These are phyloP conservation scores for Tricholoma saponaceum DNA, from an alignment of 768 basidiomycete species.

Conservation along the genomic window DNA sequence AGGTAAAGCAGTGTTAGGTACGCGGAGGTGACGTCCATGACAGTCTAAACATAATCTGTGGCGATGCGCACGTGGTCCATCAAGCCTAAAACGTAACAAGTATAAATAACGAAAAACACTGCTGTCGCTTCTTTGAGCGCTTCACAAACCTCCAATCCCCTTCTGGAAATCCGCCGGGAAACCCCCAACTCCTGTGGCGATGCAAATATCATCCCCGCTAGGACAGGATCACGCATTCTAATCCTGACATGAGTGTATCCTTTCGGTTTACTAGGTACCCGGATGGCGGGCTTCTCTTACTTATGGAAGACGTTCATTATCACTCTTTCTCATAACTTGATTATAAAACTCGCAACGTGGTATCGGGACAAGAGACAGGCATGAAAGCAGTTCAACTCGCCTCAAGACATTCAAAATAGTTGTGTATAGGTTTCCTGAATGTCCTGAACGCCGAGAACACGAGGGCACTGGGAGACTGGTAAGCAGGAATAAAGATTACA, in stretches of 20 bases:
- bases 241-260: slow-evolving; percentile 1
- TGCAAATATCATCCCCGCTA: slow-evolving; percentile 15
- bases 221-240: slow-evolving; percentile 2
- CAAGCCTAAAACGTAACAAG: slow-evolving; percentile 9
- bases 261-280: neutral
- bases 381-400: neutral
- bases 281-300: slow-evolving; percentile 3
- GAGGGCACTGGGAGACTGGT: neutral
- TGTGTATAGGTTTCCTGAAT: neutral
- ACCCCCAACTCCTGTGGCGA: slow-evolving; percentile 24
- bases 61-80: slow-evolving; percentile 24
- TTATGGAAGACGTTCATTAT: neutral
- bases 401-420: neutral
- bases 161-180: slow-evolving; percentile 23
- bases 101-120: slow-evolving; percentile 15
- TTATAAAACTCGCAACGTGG: neutral
- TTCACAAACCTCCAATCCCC: slow-evolving; percentile 14
- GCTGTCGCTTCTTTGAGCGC: slow-evolving; percentile 14
- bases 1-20: slow-evolving; percentile 30
- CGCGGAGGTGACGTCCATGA: slow-evolving; percentile 14
- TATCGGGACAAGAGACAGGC: neutral
- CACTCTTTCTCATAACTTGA: neutral
- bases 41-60: no score
- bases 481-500: neutral
- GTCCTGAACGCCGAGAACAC: neutral